Base-by-base conservation (phyloP, 2,329 filamentous ascomycete species). In the Pseudogymnoascus sp. region DNA sequence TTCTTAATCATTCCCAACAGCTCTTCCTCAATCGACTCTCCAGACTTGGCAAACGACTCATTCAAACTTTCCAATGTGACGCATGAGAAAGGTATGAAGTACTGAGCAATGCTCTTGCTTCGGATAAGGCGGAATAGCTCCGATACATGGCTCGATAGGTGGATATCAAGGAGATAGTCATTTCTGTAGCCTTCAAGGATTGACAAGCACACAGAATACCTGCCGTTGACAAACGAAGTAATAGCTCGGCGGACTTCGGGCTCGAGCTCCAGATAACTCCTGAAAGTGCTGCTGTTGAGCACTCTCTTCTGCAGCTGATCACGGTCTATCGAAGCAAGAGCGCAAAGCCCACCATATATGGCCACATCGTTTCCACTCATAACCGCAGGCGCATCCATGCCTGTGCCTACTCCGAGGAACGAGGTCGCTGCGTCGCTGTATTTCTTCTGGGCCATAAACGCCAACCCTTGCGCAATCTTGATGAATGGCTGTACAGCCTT, bases 211-310 rank as follows among this genome's bases (percentile, higher is more conserved):
- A 83, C 83, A 8, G 89, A 88, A 74, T 97, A 99, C 68, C 95
- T 90, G 63, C 90, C 91, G 67, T 89, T 91, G 68, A 93, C 90
- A 76, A 97, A 99, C 71, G 90, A 87, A 6, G 84, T 84, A 67
- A 99, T 89, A 11, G 94, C 93, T 62, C 92, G 92, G 65, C 94
- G 89, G 64, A 99, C 89, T 69, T 97, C 93, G 3, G 93, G 91
- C 74, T 97, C 94, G 0, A 95, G 81, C 72, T 97, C 94, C 12
- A 99, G 82, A 71, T 94, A 96, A 50, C 83, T 85, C 59, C 94
- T 88, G 77, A 99, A 99, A 9, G 81, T 78, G 35, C 78, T 77
- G 70, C 91, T 96, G 37, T 94, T 90, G 0, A 99, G 82, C 2
- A 97, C 91, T 6, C 80, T 79, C 5, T 75, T 77, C 72, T 94